Base-by-base conservation (phyloP, 805 yeast genomes). In the Barnettozyma californica region DNA sequence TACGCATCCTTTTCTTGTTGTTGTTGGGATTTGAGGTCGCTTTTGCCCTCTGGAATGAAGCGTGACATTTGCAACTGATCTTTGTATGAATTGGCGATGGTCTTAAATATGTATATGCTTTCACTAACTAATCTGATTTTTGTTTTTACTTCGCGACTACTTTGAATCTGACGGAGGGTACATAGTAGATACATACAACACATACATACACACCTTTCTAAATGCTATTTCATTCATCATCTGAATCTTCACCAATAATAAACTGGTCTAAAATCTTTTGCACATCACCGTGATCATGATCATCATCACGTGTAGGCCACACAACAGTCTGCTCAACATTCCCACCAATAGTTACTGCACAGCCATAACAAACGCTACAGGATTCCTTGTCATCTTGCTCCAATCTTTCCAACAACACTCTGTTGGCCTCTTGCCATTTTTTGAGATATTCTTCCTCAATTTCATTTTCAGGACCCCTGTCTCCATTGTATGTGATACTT, bases 341-440 rank as follows among this genome's bases (percentile, higher is more conserved):
- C 53, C 74, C 79, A 5, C 80, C 77, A 46, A 86, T 59, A 10
- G 81, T 78, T 2, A 84, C 84, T 33, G 80, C 72, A 61, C 96
- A 87, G 2, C 94, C 95, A 58, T 85, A 87, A 61, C 96, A 87
- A 9, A 84, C 57, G n/a, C 68, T 61, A n/a, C 61, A 51, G 26
- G 45, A 66, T 50, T 42, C 50, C 16, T 50, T 50, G 9, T 45
- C 47, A 11, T 38, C 45, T 14, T 41, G 45, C 37, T 44, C 48
- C 33, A 47, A 39, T 43, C 54, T 50, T 39, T 57, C 58, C 3
- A 51, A 45, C 8, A 43, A 35, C 26, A 55, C 62, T 23, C 50
- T 48, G 29, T 62, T 59, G 27, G 57, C 50, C n/a, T 56, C 56
- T 35, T 48, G 38, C 75, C 76, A 71, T 42, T 61, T 61, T 7